Evolutionary conservation across 2,329 filamentous ascomycete genomes (phyloP), one percentile per base, ranked within the genome.

Genomic region (Botrytis pseudocinerea): DNA sequence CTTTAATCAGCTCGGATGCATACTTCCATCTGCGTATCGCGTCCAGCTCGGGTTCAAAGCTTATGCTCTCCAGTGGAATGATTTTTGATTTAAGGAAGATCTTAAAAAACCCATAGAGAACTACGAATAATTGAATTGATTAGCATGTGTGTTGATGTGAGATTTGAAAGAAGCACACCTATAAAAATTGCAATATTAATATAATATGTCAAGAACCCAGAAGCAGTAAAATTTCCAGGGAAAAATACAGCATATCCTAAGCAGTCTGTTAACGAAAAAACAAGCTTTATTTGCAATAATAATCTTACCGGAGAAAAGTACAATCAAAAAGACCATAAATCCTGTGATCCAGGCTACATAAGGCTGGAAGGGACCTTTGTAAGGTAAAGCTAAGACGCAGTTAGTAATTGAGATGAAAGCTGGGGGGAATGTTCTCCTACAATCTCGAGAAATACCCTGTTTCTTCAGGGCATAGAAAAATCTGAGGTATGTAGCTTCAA

Each of bases 141-240:
- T 20, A 71, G 18, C 16, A 32, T 42, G 9, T 10, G 14, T 60
- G 1, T 44, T 40, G 4, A 25, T 48, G 5, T 20, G 22, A 46
- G 20, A 25, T n/a, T 35, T 32, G 6, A 22, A 22, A 28, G 16
- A 44, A 44, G 46, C 70, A 16, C 46, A 71, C 70, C 70, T 9
- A 71, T 46, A 77, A 92, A 91, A 42, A 90, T 86, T 0, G 89
- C 88, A 69, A 92, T 87, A 25, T 89, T 89, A 32, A 91, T 85
- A 76, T 92, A 92, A 0, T 88, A 85, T 0, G 89, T 90, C 28
- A 91, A 82, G 77, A 92, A 92, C 61, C 81, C 85, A 38, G 84
- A 84, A 0, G 84, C 84, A 25, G 84, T 85, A 86, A 88, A 92
- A 35, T 88, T 84, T 25, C 61, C 69, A n/a, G 62, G 61, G n/a